A percentile compares a stretch with the other conserved stretches of the same genome.
Evolutionary conservation across 345 rosid genomes (phyloP).

Genomic region (Ceriops decandra): DNA sequence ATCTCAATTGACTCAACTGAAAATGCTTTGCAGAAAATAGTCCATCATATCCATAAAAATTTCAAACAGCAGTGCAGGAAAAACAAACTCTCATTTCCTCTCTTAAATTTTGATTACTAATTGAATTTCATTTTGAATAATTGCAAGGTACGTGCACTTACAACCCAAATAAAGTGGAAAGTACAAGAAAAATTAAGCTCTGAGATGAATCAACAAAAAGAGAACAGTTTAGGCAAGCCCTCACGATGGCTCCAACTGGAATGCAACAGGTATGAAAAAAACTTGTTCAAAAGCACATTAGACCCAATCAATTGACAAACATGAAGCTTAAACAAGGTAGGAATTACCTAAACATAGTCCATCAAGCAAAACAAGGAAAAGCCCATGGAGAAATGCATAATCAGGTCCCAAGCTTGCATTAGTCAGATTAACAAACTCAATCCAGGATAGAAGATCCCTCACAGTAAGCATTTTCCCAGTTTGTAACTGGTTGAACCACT

Average conservation of each 20-base stretch:
- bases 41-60: not conserved
- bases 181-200: too few species aligned
- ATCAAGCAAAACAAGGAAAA: constrained; percentile 88
- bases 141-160: not conserved
- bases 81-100: not conserved
- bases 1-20: too few species aligned
- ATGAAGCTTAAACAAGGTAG: not conserved
- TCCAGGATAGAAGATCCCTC: constrained; percentile 94
- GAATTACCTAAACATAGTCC: constrained; percentile 77
- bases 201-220: too few species aligned
- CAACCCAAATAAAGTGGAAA: too few species aligned
- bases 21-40: not conserved
- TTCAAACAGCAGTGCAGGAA: not conserved
- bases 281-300: not conserved
- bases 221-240: too few species aligned
- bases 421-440: constrained; percentile 57
- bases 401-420: constrained; percentile 52
- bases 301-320: not conserved
- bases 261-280: not conserved
- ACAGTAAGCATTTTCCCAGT: constrained; percentile 77
- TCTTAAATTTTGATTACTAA: not conserved
- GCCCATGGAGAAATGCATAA: constrained; percentile 73
- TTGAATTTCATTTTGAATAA: not conserved
- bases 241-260: too few species aligned
- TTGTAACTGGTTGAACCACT: constrained; percentile 81